Base-by-base conservation (phyloP, 139 green algal genomes). In the Auxenochlorella pyrenoidosa region DNA sequence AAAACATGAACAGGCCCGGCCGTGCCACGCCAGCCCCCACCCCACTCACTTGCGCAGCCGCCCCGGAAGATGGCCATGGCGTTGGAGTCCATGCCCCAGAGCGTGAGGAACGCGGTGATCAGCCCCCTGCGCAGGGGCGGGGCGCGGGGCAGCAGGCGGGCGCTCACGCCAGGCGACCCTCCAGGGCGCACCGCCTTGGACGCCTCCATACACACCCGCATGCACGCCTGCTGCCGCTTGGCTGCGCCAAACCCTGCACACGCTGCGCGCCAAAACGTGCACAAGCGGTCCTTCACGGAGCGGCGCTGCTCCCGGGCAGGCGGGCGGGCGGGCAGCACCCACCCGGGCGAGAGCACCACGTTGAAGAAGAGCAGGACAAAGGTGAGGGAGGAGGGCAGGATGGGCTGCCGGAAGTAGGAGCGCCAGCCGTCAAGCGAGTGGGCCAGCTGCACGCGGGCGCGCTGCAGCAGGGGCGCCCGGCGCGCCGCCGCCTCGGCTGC, bases 351-450 rank as follows among this genome's bases (percentile, higher is more conserved):
- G 21, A 94, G 43, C 38, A 91, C 91, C 34, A 93, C 90, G 60
- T 94, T 94, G 79, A 93, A 93, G 68, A 93, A 94, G 34, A 94
- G 83, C 44, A 94, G 71, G 10, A 94, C 85, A 89, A 88, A 92
- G 12, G 90, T 87, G 54, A 94, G 78, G 43, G 88, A 93, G 51
- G 90, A 88, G 8, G 90, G 87, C 60, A 94, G 75, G 70, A 93
- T 91, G 75, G 90, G 90, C 77, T 94, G 91, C 40, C 66, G n/a
- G 47, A 86, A 86, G 82, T 86, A 86, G 19, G 66, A 47, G 12
- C n/a, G n/a, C 82, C 82, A 86, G 41, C 78, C 71, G 40, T 88
- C 84, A 24, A 84, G 19, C 18, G 58, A 77, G 75, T 90, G 59
- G 28, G 77, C 34, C 59, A 80, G 34, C 82, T 90, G 84, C 28